Base-by-base conservation (phyloP, 164 flowering plant genomes). In the Chimonanthus salicifolius region DNA sequence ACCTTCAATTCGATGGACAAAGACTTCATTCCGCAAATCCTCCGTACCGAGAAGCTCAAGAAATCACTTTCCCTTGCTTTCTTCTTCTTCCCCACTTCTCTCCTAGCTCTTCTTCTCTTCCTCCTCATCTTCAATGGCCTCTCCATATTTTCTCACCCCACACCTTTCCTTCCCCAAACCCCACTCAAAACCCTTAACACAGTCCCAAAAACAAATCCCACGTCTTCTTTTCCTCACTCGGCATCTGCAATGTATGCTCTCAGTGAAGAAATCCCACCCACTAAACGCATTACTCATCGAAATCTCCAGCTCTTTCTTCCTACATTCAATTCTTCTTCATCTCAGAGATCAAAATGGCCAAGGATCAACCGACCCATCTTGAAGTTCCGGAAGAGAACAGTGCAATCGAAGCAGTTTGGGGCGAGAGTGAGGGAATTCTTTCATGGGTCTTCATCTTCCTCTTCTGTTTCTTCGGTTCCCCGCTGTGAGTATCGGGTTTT, bases 401-500 rank as follows among this genome's bases (percentile, higher is more conserved):
- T 60, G 7, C 66, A 58, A 64, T 66, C 82, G 4, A 75, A 47
- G 68, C 65, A 44, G 48, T 92, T 89, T 75, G 74, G 86, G 0
- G 66, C 50, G 2, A 84, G 85, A 74, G 80, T 82, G 16, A 79
- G 75, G 70, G 78, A 77, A 7, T 91, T 93, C 80, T 82, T 93
- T 43, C 46, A 18, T 20, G 76, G 75, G 62, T 67, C 75, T 58
- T 69, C 71, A 6, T 74, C 54, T 62, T 77, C 82, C n/a, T 62
- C 81, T 33, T 33, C 33, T 0, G 33, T 33, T 33, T 33, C 33
- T 33, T 33, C 0, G 33, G 33, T 33, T 33, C 33, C 33, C 33
- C 33, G 33, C 33, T 94, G 98, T 64, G 68, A 86, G 83, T 49
- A 78, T 67, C 80, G 85, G 48, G 86, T 94, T 71, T 94, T 94